These are phyloP conservation scores for Cutaneotrichosporon cavernicola DNA, from an alignment of 1,284 basidiomycete genomes.

Conservation along the genomic window DNA sequence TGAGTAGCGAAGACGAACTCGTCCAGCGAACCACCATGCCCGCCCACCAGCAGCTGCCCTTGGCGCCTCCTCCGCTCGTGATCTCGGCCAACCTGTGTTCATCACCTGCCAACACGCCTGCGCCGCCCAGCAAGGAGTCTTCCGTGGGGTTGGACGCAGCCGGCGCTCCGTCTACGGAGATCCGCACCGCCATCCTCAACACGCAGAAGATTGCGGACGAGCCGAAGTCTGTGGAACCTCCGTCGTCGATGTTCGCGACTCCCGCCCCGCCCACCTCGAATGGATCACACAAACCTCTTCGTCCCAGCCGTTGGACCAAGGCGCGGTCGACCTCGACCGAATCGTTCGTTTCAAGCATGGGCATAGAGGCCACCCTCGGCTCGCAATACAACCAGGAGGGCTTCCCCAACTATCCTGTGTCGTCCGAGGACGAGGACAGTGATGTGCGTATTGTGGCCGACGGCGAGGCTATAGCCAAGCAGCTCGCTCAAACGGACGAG, in stretches of 20 bases:
- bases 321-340: slow-evolving; percentile 41
- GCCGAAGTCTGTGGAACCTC: slow-evolving; percentile 5
- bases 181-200: slow-evolving; percentile 2
- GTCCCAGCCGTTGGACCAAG: slow-evolving; percentile 26
- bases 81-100: background rate
- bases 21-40: background rate
- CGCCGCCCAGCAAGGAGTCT: background rate
- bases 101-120: background rate
- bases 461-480: slow-evolving; percentile 28
- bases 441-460: slow-evolving; percentile 22
- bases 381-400: slow-evolving; percentile 49
- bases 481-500: slow-evolving; percentile 46
- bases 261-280: slow-evolving; percentile 14
- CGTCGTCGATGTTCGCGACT: background rate
- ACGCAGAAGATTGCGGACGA: slow-evolving; percentile 11
- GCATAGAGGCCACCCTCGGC: slow-evolving; percentile 32
- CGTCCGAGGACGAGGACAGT: slow-evolving; percentile 27
- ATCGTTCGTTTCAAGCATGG: slow-evolving; percentile 31
- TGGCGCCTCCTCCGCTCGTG: slow-evolving; percentile 4
- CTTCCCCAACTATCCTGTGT: slow-evolving; percentile 33
- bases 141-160: background rate
- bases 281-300: slow-evolving; percentile 11
- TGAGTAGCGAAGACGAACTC: slow-evolving; percentile 29
- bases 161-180: background rate
- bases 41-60: background rate